Percentiles rank a stretch among this genome's conserved stretches.
Conservation (phyloP, 345 rosid species). For the Eucalyptus curtisii region DNA sequence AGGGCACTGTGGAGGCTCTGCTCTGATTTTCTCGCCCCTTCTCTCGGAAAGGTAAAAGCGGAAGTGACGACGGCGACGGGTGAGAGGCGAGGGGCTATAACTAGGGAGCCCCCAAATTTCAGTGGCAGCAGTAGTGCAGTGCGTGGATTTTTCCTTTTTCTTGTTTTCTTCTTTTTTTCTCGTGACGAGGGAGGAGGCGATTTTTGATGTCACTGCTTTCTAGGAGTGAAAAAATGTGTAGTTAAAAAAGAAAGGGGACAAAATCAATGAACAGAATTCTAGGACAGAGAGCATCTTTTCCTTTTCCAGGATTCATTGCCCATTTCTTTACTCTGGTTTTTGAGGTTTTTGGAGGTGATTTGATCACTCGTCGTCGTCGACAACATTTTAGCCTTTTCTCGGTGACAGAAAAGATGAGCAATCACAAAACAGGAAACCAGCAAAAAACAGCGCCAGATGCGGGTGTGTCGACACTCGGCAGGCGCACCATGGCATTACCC, state of each 20-base stretch:
- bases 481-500: background rate
- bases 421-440: background rate
- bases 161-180: background rate
- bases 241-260: background rate
- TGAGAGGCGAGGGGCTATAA: background rate
- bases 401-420: background rate
- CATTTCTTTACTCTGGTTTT: background rate
- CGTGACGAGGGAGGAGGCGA: background rate
- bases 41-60: background rate
- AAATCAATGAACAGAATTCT: background rate
- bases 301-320: background rate
- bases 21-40: background rate
- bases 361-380: background rate
- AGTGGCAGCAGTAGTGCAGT: background rate
- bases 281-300: background rate
- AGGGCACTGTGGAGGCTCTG: constrained; percentile 62
- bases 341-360: background rate
- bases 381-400: too few species aligned
- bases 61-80: background rate
- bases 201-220: background rate
- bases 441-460: background rate
- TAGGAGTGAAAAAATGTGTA: background rate
- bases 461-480: background rate
- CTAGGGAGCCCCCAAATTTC: background rate
- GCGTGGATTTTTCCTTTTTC: background rate